Evolutionary conservation across 768 basidiomycete genomes (phyloP).

Genomic region (Ramaria rubella): DNA sequence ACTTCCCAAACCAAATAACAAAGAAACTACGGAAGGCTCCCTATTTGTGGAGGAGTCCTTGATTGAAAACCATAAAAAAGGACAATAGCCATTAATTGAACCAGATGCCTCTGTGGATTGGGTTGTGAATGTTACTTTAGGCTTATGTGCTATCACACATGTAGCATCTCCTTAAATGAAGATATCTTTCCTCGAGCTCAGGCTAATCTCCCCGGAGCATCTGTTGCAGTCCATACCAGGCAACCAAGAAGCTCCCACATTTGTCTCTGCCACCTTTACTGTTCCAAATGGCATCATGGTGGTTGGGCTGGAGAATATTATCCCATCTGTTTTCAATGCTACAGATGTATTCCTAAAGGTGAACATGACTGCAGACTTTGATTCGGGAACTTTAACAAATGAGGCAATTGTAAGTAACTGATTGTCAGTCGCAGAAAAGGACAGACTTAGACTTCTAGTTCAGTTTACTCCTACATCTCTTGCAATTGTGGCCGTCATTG

Average conservation of each 20-base stretch:
- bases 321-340: conserved; percentile 36
- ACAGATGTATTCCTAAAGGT: conserved; percentile 46
- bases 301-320: conserved; percentile 36
- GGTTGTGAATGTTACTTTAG: conserved; percentile 51
- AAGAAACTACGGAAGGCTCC: conserved; percentile 15
- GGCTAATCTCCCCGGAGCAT: conserved; percentile 33
- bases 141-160: conserved; percentile 36
- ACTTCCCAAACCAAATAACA: background rate
- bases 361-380: conserved; percentile 41
- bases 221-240: conserved; percentile 18
- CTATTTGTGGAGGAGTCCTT: conserved; percentile 47
- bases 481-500: conserved; percentile 39
- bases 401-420: conserved; percentile 40
- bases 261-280: conserved; percentile 38
- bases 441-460: too few species aligned
- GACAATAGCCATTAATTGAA: conserved; percentile 38
- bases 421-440: too few species aligned
- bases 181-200: conserved; percentile 43
- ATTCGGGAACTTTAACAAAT: conserved; percentile 36
- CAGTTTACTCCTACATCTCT: too few species aligned
- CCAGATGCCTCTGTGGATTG: conserved; percentile 46
- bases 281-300: conserved; percentile 37
- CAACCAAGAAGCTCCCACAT: conserved; percentile 26
- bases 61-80: conserved; percentile 49
- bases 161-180: conserved; percentile 32